Percentiles rank a stretch among this genome's conserved stretches.
These are phyloP conservation scores for Phytophthora capsici DNA, from an alignment of 352 stramenopile species.

Conservation along the genomic window DNA sequence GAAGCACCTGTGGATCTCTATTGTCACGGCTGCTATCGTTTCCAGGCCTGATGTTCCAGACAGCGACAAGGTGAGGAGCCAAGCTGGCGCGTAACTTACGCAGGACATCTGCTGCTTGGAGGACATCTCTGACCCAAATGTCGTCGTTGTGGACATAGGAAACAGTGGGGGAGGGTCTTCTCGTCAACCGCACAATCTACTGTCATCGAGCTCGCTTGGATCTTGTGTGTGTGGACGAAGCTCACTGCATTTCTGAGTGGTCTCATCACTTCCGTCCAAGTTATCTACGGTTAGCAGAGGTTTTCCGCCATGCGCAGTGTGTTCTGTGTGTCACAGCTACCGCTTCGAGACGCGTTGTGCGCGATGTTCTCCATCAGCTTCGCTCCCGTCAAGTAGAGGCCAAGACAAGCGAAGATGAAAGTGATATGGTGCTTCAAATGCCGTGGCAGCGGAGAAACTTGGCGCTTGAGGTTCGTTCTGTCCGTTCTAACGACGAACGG, in stretches of 20 bases:
- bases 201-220: conserved; percentile 64
- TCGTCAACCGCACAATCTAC: too few relatives aligned
- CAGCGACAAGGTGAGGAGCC: too few relatives aligned
- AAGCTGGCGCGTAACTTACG: too few relatives aligned
- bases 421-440: conserved; percentile 69
- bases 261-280: conserved; percentile 93
- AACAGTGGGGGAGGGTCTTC: too few relatives aligned
- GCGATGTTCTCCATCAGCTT: conserved; percentile 74
- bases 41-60: too few relatives aligned
- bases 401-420: conserved; percentile 23
- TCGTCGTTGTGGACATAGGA: too few relatives aligned
- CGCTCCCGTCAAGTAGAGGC: conserved; percentile 22
- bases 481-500: conserved; percentile 67
- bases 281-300: conserved; percentile 63
- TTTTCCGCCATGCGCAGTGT: conserved; percentile 68
- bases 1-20: too few relatives aligned
- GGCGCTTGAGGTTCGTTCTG: conserved; percentile 55
- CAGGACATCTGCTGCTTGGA: too few relatives aligned
- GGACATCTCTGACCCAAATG: too few relatives aligned
- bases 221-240: conserved; percentile 91
- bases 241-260: too few relatives aligned
- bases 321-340: conserved; percentile 95
- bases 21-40: too few relatives aligned
- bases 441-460: conserved; percentile 81
- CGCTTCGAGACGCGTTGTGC: conserved; percentile 79